Evolutionary conservation across 176 grass and related monocot species (phyloP).

Genomic region (Oryza longistaminata): DNA sequence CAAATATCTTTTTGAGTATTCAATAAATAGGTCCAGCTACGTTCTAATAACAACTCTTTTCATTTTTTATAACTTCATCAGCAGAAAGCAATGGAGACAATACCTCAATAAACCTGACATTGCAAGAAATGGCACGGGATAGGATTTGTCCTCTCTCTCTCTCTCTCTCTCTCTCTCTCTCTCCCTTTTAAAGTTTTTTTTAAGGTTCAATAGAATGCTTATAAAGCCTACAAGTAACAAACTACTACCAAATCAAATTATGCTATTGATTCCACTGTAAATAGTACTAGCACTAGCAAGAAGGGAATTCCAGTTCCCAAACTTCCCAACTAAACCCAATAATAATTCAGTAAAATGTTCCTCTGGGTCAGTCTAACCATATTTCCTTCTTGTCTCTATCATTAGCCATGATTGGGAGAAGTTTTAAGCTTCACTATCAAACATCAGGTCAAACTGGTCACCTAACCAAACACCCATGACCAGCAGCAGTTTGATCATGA

Average conservation of each 20-base stretch:
- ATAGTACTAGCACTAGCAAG: background rate
- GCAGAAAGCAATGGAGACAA: background rate
- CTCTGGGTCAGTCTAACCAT: background rate
- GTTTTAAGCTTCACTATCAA: background rate
- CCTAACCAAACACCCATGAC: background rate
- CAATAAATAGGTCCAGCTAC: background rate
- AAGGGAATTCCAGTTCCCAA: background rate
- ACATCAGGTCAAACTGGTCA: conserved; percentile 8
- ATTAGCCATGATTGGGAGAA: background rate
- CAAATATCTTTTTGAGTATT: background rate
- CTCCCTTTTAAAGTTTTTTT: background rate
- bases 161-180: no score
- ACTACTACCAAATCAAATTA: background rate
- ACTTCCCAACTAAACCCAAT: background rate
- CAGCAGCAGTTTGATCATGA: background rate
- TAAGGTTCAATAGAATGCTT: background rate
- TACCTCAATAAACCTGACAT: background rate
- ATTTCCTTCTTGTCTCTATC: background rate
- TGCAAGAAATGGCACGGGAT: background rate
- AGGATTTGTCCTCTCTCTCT: background rate
- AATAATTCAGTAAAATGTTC: background rate
- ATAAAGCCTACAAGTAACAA: background rate
- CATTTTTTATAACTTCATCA: no score
- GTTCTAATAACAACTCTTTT: background rate
- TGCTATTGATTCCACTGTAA: background rate